Evolutionary conservation across 352 stramenopile genomes (phyloP).

Genomic region (Globisporangium abappressorium): DNA sequence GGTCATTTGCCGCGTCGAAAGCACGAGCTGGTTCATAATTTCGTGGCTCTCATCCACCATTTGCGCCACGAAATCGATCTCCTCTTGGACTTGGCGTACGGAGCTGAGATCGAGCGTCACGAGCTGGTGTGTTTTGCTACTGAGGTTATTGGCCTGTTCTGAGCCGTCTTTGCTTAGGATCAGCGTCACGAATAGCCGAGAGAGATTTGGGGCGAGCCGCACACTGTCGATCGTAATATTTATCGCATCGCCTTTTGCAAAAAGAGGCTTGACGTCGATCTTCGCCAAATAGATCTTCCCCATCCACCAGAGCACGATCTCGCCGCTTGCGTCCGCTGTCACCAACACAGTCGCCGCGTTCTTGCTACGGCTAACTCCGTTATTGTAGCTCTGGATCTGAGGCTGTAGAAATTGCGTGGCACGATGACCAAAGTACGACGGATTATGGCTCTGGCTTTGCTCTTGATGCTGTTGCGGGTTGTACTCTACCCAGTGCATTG

Average conservation of each 20-base stretch:
- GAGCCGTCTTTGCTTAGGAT: too few species aligned
- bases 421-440: constrained; percentile 31
- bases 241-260: constrained; percentile 1
- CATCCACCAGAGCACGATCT: constrained; percentile 61
- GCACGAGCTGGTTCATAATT: constrained; percentile 31
- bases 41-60: constrained; percentile 24
- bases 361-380: not conserved
- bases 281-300: constrained; percentile 46
- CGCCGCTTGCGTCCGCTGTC: constrained; percentile 38
- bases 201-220: constrained; percentile 34
- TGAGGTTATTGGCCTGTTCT: not conserved
- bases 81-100: constrained; percentile 28
- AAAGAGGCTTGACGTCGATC: constrained; percentile 37
- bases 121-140: constrained; percentile 25
- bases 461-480: not conserved
- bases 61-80: constrained; percentile 32
- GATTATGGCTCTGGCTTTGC: constrained; percentile 13
- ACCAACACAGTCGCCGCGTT: constrained; percentile 28
- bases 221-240: constrained; percentile 36
- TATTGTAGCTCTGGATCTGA: not conserved
- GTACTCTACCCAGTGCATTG: constrained; percentile 47
- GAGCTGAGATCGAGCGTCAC: constrained; percentile 35
- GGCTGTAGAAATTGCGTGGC: constrained; percentile 28
- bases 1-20: constrained; percentile 34
- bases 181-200: constrained; percentile 33